phyloP scores from a whole-genome alignment of 1,284 basidiomycete species.

The Rhodotorula sp. region DNA sequence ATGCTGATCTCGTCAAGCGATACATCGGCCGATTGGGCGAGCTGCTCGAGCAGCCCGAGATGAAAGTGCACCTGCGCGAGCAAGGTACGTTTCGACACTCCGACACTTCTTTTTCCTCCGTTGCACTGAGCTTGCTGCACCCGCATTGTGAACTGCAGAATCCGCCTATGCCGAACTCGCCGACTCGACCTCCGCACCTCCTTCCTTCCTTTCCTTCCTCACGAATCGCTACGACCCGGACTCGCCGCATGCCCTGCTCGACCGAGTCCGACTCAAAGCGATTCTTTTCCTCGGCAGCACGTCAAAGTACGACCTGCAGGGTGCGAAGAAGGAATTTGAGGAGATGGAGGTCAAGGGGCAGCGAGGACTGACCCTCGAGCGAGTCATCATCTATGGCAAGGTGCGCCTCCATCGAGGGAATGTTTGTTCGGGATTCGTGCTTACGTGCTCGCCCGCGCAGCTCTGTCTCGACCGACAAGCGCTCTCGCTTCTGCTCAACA shows the following conservation, averaged over 20 bases:
- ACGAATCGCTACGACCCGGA: conserved; percentile 57
- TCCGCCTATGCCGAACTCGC: conserved; percentile 8
- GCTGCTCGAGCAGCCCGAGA: conserved; percentile 50
- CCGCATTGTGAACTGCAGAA: conserved; percentile 4
- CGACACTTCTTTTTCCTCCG: background rate
- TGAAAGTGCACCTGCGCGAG: conserved; percentile 34
- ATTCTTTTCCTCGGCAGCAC: conserved; percentile 77
- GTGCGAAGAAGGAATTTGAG: conserved; percentile 58
- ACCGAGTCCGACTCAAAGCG: conserved; percentile 70
- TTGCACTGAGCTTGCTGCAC: background rate
- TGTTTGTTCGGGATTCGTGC: background rate
- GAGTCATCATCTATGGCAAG: conserved; percentile 78
- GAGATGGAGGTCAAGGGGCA: conserved; percentile 52
- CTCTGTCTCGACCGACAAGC: conserved; percentile 66
- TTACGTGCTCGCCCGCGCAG: conserved; percentile 51
- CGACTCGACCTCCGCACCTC: conserved; percentile 20
- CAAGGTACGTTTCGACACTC: conserved; percentile 22
- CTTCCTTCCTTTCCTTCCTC: conserved; percentile 64
- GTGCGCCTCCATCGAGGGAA: conserved; percentile 53
- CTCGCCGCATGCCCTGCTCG: conserved; percentile 10
- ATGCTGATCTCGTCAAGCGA: conserved; percentile 39
- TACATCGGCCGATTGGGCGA: conserved; percentile 29
- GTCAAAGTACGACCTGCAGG: conserved; percentile 62
- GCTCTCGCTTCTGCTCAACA: conserved; percentile 67
- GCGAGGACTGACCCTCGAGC: conserved; percentile 64